Evolutionary conservation across 2,329 filamentous ascomycete genomes (phyloP), one percentile per base, ranked within the genome.

Genomic region (Aspergillus nomiae): DNA sequence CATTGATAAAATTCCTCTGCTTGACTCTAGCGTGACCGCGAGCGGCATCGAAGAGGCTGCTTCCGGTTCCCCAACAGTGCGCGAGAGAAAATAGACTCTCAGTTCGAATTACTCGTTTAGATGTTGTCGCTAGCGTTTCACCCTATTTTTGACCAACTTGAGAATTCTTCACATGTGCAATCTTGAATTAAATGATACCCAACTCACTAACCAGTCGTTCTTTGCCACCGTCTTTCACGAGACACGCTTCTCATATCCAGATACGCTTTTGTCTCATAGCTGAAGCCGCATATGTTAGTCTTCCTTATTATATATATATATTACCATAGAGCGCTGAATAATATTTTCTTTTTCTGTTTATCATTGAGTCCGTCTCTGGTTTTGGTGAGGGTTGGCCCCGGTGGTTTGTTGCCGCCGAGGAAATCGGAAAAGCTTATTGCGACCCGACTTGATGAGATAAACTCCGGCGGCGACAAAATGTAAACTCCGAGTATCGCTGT

Each of bases 1-100:
- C 36, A 64, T 78, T 48, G 76, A 78, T 50, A 70, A 69, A 28
- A 77, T 79, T 50, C 77, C 77, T 10, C 72, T 73, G n/a, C 70
- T 79, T 38, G 77, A 78, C 65, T 63, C 74, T 14, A 65, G 62
- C 50, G 68, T 65, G 11, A 66, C 66, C 19, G 70, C 74, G n/a
- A 75, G 72, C 28, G 73, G 71, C 43, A 62, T 70, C 6, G 56
- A 65, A 16, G 63, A 72, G 7, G 55, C 62, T 45, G 50, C 55
- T 38, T 46, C 50, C 16, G 46, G 59, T 21, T 59, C 63, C 30
- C 64, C 65, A n/a, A 56, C 55, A 16, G 43, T 71, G 34, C 73
- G 73, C 26, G 71, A 73, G 58, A 70, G 73, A 63, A 70, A 53
- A 38, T 75, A 67, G 65, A 36, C 36, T 28, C 10, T 50, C 2